Evolutionary conservation across 345 rosid species (phyloP).

Genomic region (Gossypium longicalyx): DNA sequence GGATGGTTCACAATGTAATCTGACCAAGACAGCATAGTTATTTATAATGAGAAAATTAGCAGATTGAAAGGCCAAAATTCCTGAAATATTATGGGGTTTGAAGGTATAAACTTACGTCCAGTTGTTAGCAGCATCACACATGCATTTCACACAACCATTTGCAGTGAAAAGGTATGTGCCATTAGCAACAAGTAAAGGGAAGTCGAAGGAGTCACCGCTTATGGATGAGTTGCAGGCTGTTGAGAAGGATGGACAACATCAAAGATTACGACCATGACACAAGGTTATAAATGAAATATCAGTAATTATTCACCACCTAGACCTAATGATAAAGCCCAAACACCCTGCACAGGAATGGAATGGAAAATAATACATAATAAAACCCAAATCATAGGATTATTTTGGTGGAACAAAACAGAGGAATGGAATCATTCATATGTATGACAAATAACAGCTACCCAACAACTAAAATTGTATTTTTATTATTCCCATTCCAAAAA

Average conservation of each 20-base stretch:
- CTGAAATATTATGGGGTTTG: background rate
- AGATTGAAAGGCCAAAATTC: background rate
- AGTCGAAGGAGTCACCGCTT: slow-evolving; percentile 43
- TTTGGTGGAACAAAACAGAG: too few species aligned
- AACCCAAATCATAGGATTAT: background rate
- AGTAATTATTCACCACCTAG: background rate
- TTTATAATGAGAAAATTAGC: background rate
- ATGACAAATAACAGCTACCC: background rate
- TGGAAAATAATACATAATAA: background rate
- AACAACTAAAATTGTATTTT: too few species aligned
- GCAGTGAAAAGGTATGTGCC: slow-evolving; percentile 57
- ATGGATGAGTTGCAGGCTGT: slow-evolving; percentile 71
- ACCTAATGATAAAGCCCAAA: background rate
- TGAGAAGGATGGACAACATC: slow-evolving; percentile 1
- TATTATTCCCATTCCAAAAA: too few species aligned
- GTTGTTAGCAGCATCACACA: slow-evolving; percentile 50
- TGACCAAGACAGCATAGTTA: slow-evolving; percentile 27
- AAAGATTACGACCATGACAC: background rate
- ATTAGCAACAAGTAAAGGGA: slow-evolving; percentile 42
- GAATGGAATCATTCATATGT: too few species aligned
- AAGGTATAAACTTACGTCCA: slow-evolving; percentile 48
- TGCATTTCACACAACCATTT: slow-evolving; percentile 60
- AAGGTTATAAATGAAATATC: background rate
- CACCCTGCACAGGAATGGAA: background rate
- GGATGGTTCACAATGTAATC: slow-evolving; percentile 64